These are phyloP conservation scores for Xylaria acuta DNA, from an alignment of 495 filamentous ascomycete genomes.

Conservation along the genomic window DNA sequence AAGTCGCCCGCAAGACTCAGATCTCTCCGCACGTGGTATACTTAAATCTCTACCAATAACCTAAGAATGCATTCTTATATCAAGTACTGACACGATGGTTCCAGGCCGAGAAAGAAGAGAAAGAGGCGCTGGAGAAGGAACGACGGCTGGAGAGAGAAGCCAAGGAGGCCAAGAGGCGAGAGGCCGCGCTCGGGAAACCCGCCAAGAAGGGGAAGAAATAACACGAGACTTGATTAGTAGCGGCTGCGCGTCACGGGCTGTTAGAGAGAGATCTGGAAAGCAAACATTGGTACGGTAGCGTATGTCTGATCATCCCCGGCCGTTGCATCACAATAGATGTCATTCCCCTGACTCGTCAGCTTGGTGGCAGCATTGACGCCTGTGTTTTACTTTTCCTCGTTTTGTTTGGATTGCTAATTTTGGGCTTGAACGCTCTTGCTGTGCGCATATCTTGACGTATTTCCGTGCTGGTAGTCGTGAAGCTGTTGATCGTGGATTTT, in stretches of 20 bases:
- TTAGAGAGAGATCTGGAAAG: conserved; percentile 6
- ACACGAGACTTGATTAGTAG: conserved; percentile 15
- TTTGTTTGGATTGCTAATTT: not conserved
- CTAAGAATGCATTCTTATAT: not conserved
- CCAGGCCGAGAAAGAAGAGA: conserved; percentile 75
- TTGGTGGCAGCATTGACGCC: not conserved
- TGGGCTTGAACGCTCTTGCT: not conserved
- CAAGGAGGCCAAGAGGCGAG: conserved; percentile 72
- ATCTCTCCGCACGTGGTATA: not conserved
- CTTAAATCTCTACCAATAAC: not conserved
- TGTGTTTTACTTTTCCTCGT: not conserved
- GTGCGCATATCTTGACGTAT: not conserved
- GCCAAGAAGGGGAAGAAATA: conserved; percentile 47
- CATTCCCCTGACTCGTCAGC: not conserved
- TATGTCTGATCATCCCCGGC: not conserved
- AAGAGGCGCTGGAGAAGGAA: conserved; percentile 63
- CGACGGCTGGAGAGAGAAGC: conserved; percentile 58
- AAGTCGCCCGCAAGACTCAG: conserved; percentile 25
- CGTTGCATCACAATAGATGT: not conserved
- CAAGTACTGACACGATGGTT: conserved; percentile 24
- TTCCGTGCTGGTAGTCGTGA: not conserved
- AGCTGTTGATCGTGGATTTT: not conserved
- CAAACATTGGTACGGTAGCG: not conserved
- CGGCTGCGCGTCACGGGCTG: not conserved
- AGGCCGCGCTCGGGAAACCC: conserved; percentile 51